These are phyloP conservation scores for Pseudogymnoascus sp. DNA, from an alignment of 2,329 filamentous ascomycete genomes.

Conservation along the genomic window DNA sequence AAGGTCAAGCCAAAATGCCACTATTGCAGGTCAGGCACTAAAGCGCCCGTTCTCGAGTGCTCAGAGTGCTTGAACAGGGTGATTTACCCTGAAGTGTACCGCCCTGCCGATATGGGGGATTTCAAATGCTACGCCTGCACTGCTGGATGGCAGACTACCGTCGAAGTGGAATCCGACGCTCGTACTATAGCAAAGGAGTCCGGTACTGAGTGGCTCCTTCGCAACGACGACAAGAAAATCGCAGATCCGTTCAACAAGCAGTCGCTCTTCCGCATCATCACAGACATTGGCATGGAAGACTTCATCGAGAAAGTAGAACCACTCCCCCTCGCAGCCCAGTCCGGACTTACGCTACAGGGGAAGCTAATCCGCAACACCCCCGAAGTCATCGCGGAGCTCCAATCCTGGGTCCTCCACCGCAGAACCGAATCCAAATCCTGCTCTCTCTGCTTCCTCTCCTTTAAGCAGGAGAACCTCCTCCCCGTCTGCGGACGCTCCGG, in stretches of 20 bases:
- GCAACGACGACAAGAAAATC: not conserved
- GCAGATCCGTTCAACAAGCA: not conserved
- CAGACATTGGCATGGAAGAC: not conserved
- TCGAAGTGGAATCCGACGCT: not conserved
- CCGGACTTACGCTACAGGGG: not conserved
- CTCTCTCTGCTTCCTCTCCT: not conserved
- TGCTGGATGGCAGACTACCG: slow-evolving; percentile 19
- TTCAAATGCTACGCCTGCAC: slow-evolving; percentile 39
- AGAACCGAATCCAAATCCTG: not conserved
- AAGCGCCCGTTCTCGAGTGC: not conserved
- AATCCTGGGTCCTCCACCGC: not conserved
- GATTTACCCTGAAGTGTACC: slow-evolving; percentile 41
- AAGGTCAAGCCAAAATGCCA: not conserved
- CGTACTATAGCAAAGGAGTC: not conserved
- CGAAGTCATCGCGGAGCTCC: not conserved
- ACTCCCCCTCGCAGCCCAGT: not conserved
- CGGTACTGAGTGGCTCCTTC: not conserved
- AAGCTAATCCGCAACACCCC: not conserved
- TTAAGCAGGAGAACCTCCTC: not conserved
- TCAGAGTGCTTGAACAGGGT: slow-evolving; percentile 24
- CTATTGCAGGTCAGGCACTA: not conserved
- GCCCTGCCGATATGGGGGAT: slow-evolving; percentile 25
- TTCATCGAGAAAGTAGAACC: not conserved
- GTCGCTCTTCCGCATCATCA: not conserved
- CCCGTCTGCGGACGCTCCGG: not conserved